A percentile compares a stretch with the other conserved stretches of the same genome.
phyloP scores from a whole-genome alignment of 441 rosid species.

The Euphorbia schlechtendalii region DNA sequence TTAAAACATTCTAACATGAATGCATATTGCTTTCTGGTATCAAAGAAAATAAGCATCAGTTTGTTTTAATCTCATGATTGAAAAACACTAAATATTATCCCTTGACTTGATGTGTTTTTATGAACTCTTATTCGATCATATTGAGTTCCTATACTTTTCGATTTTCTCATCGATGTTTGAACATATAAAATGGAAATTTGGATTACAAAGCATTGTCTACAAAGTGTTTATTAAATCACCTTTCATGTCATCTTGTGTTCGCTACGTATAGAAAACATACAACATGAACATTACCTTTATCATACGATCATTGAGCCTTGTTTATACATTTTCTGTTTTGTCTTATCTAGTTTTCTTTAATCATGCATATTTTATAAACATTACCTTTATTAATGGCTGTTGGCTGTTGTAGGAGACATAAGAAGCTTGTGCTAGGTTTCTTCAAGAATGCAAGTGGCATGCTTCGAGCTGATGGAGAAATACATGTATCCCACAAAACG shows the following conservation, averaged over 20 bases:
- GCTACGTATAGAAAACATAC: too few relatives aligned
- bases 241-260: too few relatives aligned
- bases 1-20: neutral
- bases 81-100: neutral
- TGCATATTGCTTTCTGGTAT: neutral
- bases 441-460: constrained; percentile 35
- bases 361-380: neutral
- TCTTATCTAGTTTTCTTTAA: neutral
- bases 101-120: too few relatives aligned
- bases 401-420: constrained; percentile 39
- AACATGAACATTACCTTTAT: too few relatives aligned
- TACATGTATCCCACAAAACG: constrained; percentile 56
- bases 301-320: too few relatives aligned
- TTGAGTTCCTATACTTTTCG: too few relatives aligned
- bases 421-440: constrained; percentile 33
- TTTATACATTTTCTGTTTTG: too few relatives aligned
- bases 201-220: too few relatives aligned
- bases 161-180: too few relatives aligned
- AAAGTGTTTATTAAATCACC: too few relatives aligned
- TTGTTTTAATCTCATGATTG: neutral
- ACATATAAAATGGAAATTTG: too few relatives aligned
- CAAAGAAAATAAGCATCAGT: neutral
- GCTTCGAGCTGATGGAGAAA: constrained; percentile 40
- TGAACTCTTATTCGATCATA: too few relatives aligned
- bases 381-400: neutral